phyloP scores from a whole-genome alignment of 163 green algal genomes.

The Trebouxia gelatinosa region DNA sequence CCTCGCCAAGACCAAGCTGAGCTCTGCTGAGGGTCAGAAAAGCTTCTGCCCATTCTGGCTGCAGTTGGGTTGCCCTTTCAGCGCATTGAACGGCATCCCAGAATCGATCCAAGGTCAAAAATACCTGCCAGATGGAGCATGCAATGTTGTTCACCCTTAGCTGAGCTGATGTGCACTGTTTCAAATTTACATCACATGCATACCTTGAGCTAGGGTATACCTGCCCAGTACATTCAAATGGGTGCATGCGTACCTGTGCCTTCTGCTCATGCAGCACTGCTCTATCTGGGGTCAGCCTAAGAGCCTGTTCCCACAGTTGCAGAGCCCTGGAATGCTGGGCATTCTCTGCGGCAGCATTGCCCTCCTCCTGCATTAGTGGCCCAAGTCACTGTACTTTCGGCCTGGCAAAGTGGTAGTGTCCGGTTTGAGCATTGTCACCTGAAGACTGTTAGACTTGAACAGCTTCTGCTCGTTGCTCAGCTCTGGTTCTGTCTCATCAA shows the following conservation, averaged over 20 bases:
- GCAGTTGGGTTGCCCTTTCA: slow-evolving; percentile 8
- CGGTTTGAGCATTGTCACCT: not conserved
- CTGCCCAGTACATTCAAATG: too few species aligned
- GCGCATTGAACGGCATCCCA: slow-evolving; percentile 31
- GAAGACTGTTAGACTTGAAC: not conserved
- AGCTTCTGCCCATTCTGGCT: slow-evolving; percentile 21
- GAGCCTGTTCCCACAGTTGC: slow-evolving; percentile 18
- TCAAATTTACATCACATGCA: too few species aligned
- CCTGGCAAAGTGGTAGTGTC: not conserved
- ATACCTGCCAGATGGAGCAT: slow-evolving; percentile 1
- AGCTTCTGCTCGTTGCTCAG: not conserved
- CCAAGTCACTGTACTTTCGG: not conserved
- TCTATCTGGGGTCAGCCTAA: slow-evolving; percentile 8
- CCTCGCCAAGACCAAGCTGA: slow-evolving; percentile 32
- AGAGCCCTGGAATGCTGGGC: slow-evolving; percentile 14
- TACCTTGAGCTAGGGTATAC: too few species aligned
- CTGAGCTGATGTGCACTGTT: not conserved
- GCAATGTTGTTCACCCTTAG: not conserved
- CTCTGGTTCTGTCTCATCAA: not conserved
- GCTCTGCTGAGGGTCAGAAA: slow-evolving; percentile 21
- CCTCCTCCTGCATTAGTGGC: slow-evolving; percentile 25
- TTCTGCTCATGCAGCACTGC: slow-evolving; percentile 31
- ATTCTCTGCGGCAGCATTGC: slow-evolving; percentile 19
- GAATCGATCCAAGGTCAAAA: slow-evolving; percentile 6
- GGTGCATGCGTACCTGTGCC: slow-evolving; percentile 18